These are phyloP conservation scores for Arthromyces matolae DNA, from an alignment of 768 basidiomycete genomes.

Conservation along the genomic window DNA sequence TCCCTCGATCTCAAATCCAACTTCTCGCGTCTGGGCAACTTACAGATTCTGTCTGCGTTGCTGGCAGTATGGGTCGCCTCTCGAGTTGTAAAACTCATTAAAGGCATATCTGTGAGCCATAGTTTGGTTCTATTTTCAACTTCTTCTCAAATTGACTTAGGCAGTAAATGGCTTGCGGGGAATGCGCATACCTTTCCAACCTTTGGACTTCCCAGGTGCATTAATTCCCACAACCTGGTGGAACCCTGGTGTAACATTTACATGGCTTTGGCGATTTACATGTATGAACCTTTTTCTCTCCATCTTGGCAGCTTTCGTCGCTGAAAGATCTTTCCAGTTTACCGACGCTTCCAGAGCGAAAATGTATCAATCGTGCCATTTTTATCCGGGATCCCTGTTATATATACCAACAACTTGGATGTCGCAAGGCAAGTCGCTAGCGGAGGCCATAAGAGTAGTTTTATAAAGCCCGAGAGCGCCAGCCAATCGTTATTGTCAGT, in stretches of 20 bases:
- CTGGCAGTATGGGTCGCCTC: constrained; percentile 27
- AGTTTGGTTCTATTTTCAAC: neutral
- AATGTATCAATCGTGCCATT: constrained; percentile 39
- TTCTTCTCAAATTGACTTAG: constrained; percentile 18
- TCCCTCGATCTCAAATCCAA: neutral
- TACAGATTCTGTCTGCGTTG: constrained; percentile 14
- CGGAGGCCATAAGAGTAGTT: constrained; percentile 37
- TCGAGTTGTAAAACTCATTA: constrained; percentile 26
- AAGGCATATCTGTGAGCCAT: constrained; percentile 28
- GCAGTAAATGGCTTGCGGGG: constrained; percentile 35
- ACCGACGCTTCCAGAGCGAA: constrained; percentile 33
- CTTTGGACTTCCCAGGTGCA: constrained; percentile 34
- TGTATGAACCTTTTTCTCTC: constrained; percentile 27
- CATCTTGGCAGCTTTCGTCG: no score
- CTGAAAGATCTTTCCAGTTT: constrained; percentile 29
- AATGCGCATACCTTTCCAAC: constrained; percentile 38
- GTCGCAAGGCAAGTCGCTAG: constrained; percentile 41
- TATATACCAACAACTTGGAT: constrained; percentile 45
- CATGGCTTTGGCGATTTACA: constrained; percentile 34
- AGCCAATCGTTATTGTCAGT: constrained; percentile 32
- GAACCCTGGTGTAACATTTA: constrained; percentile 35
- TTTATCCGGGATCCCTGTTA: constrained; percentile 30
- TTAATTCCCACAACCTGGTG: constrained; percentile 39
- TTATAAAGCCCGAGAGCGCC: constrained; percentile 35
- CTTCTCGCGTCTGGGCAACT: constrained; percentile 16